phyloP scores from a whole-genome alignment of 2,329 filamentous ascomycete species.

The Penicillium crustosum region DNA sequence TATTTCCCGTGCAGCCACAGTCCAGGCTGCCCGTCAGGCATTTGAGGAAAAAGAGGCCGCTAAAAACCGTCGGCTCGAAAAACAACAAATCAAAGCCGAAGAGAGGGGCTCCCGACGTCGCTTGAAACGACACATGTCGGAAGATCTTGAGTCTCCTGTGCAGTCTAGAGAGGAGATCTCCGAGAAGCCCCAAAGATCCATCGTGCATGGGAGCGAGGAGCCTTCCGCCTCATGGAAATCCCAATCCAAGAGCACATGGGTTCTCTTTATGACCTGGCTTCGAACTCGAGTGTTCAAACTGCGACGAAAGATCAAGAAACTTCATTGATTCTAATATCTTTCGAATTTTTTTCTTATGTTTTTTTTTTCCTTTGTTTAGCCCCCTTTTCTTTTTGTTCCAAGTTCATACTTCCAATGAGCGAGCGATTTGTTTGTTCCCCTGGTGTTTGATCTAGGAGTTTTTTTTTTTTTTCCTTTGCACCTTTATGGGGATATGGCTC shows the following conservation, averaged over 20 bases:
- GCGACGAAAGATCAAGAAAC: slow-evolving; percentile 37
- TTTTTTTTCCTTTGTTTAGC: neutral
- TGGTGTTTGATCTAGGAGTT: slow-evolving; percentile 8
- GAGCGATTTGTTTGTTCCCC: slow-evolving; percentile 12
- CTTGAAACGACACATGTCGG: slow-evolving; percentile 37
- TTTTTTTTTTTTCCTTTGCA: neutral
- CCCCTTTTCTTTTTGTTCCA: neutral
- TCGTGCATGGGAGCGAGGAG: slow-evolving; percentile 4
- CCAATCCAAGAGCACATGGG: slow-evolving; percentile 47
- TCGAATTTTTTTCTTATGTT: slow-evolving; percentile 27
- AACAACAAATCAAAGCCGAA: slow-evolving; percentile 52
- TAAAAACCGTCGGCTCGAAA: slow-evolving; percentile 56
- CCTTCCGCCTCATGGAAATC: slow-evolving; percentile 32
- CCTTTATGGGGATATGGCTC: slow-evolving; percentile 7
- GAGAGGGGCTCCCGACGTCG: slow-evolving; percentile 46
- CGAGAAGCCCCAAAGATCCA: slow-evolving; percentile 20
- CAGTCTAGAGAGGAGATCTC: slow-evolving; percentile 20
- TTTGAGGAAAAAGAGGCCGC: slow-evolving; percentile 61
- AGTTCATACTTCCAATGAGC: slow-evolving; percentile 11
- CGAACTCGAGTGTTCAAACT: slow-evolving; percentile 56
- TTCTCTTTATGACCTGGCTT: slow-evolving; percentile 58
- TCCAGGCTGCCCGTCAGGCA: slow-evolving; percentile 56
- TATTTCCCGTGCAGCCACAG: slow-evolving; percentile 55
- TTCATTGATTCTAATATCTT: slow-evolving; percentile 18
- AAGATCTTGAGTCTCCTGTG: slow-evolving; percentile 12